A percentile compares a stretch with the other conserved stretches of the same genome.
Evolutionary conservation across 768 basidiomycete genomes (phyloP).

Genomic region (Tulasnella calospora): DNA sequence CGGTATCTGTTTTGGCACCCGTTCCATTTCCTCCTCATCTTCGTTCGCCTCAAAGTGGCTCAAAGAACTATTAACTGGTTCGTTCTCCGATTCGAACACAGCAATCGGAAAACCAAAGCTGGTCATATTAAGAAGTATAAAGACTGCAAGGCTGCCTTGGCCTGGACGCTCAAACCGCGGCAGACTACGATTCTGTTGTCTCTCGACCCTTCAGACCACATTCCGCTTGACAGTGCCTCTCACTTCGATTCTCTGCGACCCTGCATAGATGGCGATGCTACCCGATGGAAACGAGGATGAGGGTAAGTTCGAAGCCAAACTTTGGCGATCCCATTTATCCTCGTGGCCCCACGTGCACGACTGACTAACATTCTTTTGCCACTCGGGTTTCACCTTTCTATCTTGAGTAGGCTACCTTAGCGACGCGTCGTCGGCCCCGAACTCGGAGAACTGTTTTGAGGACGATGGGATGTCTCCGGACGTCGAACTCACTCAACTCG

Average conservation of each 20-base stretch:
- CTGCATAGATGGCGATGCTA: not conserved
- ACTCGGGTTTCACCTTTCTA: not conserved
- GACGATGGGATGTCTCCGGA: constrained; percentile 10
- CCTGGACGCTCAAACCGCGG: not conserved
- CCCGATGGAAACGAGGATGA: not conserved
- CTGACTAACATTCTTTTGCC: not conserved
- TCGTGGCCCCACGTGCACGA: not conserved
- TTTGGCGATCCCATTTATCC: not conserved
- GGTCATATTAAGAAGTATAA: not conserved
- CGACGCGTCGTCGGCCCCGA: constrained; percentile 13
- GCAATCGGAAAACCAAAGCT: not conserved
- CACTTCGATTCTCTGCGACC: not conserved
- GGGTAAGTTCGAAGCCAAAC: not conserved
- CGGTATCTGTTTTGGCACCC: not conserved
- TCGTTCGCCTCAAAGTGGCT: not conserved
- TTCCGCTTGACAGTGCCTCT: not conserved
- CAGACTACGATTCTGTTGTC: not conserved
- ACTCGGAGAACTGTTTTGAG: constrained; percentile 21
- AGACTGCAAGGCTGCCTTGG: not conserved
- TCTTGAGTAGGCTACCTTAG: not conserved
- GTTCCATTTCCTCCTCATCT: not conserved
- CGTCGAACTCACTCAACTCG: constrained; percentile 12
- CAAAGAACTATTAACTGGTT: not conserved
- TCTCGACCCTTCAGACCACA: not conserved
- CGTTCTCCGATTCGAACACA: not conserved